Evolutionary conservation across 129 eudicot genomes (phyloP).

Genomic region (Ambrosia artemisiifolia): DNA sequence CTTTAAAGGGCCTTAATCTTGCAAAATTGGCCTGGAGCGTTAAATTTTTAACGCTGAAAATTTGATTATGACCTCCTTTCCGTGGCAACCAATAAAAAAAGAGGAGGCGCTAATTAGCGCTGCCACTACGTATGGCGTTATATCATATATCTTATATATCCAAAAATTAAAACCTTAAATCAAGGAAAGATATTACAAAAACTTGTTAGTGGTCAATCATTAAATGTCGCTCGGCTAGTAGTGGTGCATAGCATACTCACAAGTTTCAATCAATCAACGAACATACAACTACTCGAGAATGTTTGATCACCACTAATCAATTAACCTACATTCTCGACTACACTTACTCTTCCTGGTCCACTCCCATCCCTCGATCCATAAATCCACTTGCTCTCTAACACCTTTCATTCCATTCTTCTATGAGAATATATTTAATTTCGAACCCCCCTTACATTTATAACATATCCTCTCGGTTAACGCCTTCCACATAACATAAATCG

Average conservation of each 20-base stretch:
- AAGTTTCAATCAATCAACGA: conserved; percentile 22
- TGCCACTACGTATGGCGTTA: no score
- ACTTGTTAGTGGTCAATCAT: neutral
- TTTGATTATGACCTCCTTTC: no score
- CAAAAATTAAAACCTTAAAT: neutral
- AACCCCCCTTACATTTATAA: conserved; percentile 30
- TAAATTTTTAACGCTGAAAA: no score
- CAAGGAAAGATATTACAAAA: neutral
- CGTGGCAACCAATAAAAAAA: no score
- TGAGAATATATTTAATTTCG: conserved; percentile 28
- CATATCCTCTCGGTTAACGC: conserved; percentile 16
- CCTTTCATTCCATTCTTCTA: conserved; percentile 26
- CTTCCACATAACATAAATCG: conserved; percentile 12
- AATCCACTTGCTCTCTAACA: conserved; percentile 24
- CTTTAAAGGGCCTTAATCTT: no score
- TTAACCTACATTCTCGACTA: conserved; percentile 24
- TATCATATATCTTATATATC: neutral
- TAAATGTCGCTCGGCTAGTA: neutral
- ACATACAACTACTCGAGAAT: conserved; percentile 25
- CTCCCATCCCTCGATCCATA: conserved; percentile 16
- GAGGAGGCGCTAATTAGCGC: no score
- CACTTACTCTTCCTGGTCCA: conserved; percentile 30
- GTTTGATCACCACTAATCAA: conserved; percentile 27
- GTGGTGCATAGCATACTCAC: conserved; percentile 15
- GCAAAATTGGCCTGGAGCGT: no score